Percentiles rank a stretch among this genome's conserved stretches.
Evolutionary conservation across 1,139 yeast species (phyloP).

Genomic region (Lodderomyces metapsilosis): DNA sequence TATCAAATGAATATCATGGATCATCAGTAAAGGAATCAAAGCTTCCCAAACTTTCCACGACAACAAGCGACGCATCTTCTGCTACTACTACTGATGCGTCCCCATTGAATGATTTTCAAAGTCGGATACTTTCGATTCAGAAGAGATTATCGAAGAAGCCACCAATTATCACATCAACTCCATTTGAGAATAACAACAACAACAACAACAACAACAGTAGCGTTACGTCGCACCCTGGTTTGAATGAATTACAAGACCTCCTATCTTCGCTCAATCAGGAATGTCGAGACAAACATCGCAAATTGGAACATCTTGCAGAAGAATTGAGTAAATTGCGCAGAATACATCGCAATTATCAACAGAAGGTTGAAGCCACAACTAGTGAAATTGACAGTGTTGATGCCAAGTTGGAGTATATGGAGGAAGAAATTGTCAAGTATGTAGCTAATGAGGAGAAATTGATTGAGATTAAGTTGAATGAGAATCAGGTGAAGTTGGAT

Average conservation of each 20-base stretch:
- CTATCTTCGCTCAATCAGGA: conserved; percentile 17
- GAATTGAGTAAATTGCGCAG: conserved; percentile 25
- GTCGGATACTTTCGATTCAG: conserved; percentile 12
- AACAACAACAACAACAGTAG: too few species aligned
- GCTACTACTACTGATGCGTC: conserved; percentile 6
- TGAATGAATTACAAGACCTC: conserved; percentile 17
- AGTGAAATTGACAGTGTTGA: conserved; percentile 18
- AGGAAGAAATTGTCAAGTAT: conserved; percentile 26
- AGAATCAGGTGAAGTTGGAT: conserved; percentile 22
- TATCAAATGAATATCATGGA: neutral
- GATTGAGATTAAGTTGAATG: conserved; percentile 24
- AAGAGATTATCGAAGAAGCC: conserved; percentile 12
- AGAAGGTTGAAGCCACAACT: conserved; percentile 20
- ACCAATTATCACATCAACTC: conserved; percentile 5
- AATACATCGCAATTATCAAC: conserved; percentile 20
- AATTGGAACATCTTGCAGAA: conserved; percentile 19
- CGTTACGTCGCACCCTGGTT: neutral
- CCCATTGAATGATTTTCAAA: conserved; percentile 8
- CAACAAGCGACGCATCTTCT: too few species aligned
- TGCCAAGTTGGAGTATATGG: conserved; percentile 26
- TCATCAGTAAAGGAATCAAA: conserved; percentile 8
- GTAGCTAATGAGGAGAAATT: conserved; percentile 29
- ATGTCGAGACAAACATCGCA: conserved; percentile 6
- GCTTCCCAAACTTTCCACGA: conserved; percentile 10
- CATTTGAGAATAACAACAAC: neutral